Base-by-base conservation (phyloP, 306 rosid genomes). In the Mimosa bimucronata region DNA sequence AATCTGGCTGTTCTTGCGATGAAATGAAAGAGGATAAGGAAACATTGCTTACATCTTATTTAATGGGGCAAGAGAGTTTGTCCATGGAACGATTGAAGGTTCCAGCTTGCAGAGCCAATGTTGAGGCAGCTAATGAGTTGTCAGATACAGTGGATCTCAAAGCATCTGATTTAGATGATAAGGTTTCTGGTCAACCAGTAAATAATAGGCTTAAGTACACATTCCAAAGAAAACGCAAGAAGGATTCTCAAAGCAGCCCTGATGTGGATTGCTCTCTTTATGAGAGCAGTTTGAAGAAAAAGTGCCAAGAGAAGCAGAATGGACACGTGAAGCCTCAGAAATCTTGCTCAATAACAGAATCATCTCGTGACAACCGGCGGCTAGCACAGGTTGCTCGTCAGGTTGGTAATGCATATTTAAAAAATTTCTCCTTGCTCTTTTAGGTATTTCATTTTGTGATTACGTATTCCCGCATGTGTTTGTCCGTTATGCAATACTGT, bases 161-260 rank as follows among this genome's bases (percentile, higher is more conserved):
- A 87, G 75, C 40, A 73, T 84, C 90, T 62, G 77, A 88, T 65
- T 53, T 57, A 79, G 85, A 83, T 44, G 89, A 78, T 52, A 90
- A 79, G 75, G 79, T 83, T 77, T 84, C 89, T 66, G 75, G 80
- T 81, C 89, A 78, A 79, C 65, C 86, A 5, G 74, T 34, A 61
- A 84, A 86, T 82, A 90, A 82, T 75, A 88, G 82, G 88, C 78
- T 90, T 53, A 90, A 88, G 84, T 93, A 88, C 81, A 93, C 98
- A 41, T 93, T 93, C 87, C 82, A 71, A 73, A 93, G 98, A 85
- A 93, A 91, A 80, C 93, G 91, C 69, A 93, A 91, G 93, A 93
- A 82, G 85, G 94, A 86, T 67, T 58, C 86, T 45, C 77, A 82
- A 41, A 83, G 88, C 84, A 87, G 80, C n/a, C 75, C 87, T 61